These are phyloP conservation scores for Leccinum broughii DNA, from an alignment of 768 basidiomycete genomes.

Conservation along the genomic window DNA sequence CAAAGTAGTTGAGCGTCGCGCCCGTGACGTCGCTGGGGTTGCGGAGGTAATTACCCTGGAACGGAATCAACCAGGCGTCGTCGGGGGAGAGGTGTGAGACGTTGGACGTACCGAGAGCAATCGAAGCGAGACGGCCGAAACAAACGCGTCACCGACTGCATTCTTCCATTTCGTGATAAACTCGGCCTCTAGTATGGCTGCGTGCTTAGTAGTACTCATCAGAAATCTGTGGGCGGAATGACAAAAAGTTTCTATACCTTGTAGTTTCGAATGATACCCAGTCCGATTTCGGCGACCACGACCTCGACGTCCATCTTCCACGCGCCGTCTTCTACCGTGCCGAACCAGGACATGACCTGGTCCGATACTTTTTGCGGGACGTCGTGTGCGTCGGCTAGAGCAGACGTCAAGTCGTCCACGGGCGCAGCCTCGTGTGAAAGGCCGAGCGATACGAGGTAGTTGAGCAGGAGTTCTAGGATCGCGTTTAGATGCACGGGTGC, in stretches of 20 bases:
- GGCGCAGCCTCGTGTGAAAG: slow-evolving; percentile 52
- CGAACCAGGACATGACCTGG: slow-evolving; percentile 86
- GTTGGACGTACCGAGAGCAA: slow-evolving; percentile 60
- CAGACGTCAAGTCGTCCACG: slow-evolving; percentile 56
- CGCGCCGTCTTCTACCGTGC: slow-evolving; percentile 48
- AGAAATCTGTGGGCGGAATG: too few relatives aligned
- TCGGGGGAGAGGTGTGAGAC: background rate
- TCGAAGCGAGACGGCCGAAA: slow-evolving; percentile 54
- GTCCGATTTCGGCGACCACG: slow-evolving; percentile 73
- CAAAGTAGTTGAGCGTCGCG: slow-evolving; percentile 66
- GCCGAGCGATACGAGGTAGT: slow-evolving; percentile 64
- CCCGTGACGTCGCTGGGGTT: slow-evolving; percentile 37
- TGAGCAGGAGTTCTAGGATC: slow-evolving; percentile 76
- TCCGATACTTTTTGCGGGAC: slow-evolving; percentile 56
- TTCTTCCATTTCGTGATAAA: slow-evolving; percentile 71
- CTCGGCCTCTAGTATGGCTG: slow-evolving; percentile 52
- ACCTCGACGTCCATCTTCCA: slow-evolving; percentile 69
- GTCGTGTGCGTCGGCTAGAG: slow-evolving; percentile 74
- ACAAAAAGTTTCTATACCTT: slow-evolving; percentile 38
- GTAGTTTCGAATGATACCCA: slow-evolving; percentile 66
- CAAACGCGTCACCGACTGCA: slow-evolving; percentile 79
- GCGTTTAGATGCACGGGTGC: slow-evolving; percentile 62
- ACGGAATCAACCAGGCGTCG: background rate
- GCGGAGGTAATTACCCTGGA: slow-evolving; percentile 69
- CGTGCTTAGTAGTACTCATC: slow-evolving; percentile 45